Percentiles rank a stretch among this genome's conserved stretches.
These are phyloP conservation scores for Hanseniaspora occidentalis DNA, from an alignment of 805 yeast genomes.

Conservation along the genomic window DNA sequence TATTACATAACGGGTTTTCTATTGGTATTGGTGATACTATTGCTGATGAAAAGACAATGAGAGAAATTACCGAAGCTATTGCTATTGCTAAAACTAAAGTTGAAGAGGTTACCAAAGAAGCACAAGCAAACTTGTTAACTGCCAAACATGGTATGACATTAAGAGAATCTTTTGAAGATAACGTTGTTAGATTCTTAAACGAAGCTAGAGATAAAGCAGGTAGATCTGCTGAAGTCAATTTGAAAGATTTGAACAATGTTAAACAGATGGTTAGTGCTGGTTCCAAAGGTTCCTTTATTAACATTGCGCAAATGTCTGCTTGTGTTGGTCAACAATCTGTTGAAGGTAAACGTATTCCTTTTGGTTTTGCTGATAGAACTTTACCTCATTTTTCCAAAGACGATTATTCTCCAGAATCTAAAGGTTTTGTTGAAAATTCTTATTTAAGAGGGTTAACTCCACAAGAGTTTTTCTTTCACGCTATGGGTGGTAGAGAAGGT, in stretches of 20 bases:
- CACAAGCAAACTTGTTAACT: constrained; percentile 75
- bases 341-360: constrained; percentile 98
- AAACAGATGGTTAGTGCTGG: constrained; percentile 99
- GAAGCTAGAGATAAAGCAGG: constrained; percentile 99
- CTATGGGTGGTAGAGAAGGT: constrained; percentile 99
- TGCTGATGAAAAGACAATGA: constrained; percentile 96
- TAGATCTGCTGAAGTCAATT: constrained; percentile 92
- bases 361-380: constrained; percentile 92
- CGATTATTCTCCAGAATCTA: constrained; percentile 96
- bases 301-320: constrained; percentile 98
- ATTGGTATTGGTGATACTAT: constrained; percentile 99
- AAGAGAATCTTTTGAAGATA: constrained; percentile 96
- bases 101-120: constrained; percentile 84
- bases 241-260: constrained; percentile 89
- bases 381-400: constrained; percentile 97
- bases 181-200: constrained; percentile 86
- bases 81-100: constrained; percentile 89
- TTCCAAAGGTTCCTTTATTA: constrained; percentile 97
- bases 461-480: constrained; percentile 97
- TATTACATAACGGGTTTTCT: constrained; percentile 91
- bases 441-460: constrained; percentile 96
- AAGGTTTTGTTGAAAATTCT: constrained; percentile 96
- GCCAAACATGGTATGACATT: constrained; percentile 99
- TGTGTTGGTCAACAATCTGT: constrained; percentile 99
- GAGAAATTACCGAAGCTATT: constrained; percentile 83